These are phyloP conservation scores for Pestalotiopsis sp. DNA, from an alignment of 2,329 filamentous ascomycete species.

Conservation along the genomic window DNA sequence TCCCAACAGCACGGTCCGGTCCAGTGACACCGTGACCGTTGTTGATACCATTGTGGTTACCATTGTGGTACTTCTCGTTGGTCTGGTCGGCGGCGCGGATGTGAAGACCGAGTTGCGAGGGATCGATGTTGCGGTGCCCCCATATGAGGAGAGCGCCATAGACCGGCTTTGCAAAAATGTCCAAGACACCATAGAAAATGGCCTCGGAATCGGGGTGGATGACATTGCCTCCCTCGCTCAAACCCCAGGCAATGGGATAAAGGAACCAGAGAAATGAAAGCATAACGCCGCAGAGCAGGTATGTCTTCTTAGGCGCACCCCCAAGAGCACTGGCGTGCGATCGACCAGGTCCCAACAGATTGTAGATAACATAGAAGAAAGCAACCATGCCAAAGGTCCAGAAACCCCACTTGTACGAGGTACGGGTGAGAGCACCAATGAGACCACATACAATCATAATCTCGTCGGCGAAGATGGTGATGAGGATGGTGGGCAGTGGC, in stretches of 20 bases:
- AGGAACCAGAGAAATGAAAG: constrained; percentile 66
- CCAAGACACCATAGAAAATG: constrained; percentile 69
- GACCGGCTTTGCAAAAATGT: constrained; percentile 65
- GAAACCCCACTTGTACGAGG: constrained; percentile 71
- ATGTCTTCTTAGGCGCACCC: constrained; percentile 53
- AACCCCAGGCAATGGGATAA: constrained; percentile 67
- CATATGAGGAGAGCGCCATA: constrained; percentile 64
- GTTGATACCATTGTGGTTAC: no score
- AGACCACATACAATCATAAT: constrained; percentile 71
- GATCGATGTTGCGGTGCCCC: constrained; percentile 65
- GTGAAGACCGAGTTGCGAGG: constrained; percentile 54
- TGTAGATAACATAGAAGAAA: constrained; percentile 63
- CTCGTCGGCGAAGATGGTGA: constrained; percentile 63
- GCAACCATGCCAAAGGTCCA: constrained; percentile 57
- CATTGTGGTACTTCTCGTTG: constrained; percentile 26
- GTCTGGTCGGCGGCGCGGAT: constrained; percentile 32
- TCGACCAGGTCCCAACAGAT: constrained; percentile 57
- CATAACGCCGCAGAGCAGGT: constrained; percentile 57
- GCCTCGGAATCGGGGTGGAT: constrained; percentile 69
- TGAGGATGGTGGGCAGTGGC: constrained; percentile 66
- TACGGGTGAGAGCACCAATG: constrained; percentile 64
- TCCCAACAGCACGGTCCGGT: constrained; percentile 5
- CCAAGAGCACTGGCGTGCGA: constrained; percentile 58
- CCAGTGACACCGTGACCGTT: constrained; percentile 5
- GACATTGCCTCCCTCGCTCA: constrained; percentile 66